A percentile compares a stretch with the other conserved stretches of the same genome.
phyloP scores from a whole-genome alignment of 345 rosid species.

The Triadica sebifera region DNA sequence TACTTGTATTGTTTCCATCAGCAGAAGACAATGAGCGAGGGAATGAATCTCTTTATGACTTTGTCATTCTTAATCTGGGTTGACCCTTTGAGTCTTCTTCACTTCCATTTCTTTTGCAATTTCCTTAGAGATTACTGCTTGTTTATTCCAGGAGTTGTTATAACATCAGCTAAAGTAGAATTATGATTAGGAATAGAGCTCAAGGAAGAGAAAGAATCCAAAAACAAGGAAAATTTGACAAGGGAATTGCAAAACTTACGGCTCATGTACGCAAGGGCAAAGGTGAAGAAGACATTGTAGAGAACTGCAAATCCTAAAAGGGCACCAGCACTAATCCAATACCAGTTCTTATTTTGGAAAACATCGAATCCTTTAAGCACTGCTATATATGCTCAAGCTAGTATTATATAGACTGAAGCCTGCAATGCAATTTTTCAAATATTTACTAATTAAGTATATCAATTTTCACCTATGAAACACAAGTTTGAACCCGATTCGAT shows the following conservation, averaged over 20 bases:
- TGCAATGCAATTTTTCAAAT: slow-evolving; percentile 6
- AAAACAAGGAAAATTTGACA: too few species aligned
- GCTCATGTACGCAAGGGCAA: slow-evolving; percentile 58
- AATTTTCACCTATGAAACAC: background rate
- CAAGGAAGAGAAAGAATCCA: background rate
- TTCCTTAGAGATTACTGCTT: slow-evolving; percentile 62
- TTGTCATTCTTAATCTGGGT: slow-evolving; percentile 27
- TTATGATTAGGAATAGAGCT: slow-evolving; percentile 7
- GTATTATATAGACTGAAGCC: background rate
- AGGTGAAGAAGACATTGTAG: slow-evolving; percentile 70
- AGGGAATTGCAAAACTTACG: too few species aligned
- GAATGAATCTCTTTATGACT: slow-evolving; percentile 27
- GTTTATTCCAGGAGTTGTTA: slow-evolving; percentile 64
- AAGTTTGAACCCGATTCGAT: background rate
- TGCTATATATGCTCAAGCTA: background rate
- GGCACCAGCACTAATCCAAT: slow-evolving; percentile 72
- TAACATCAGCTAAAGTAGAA: background rate
- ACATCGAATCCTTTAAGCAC: slow-evolving; percentile 2
- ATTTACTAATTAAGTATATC: background rate
- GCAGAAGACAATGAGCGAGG: slow-evolving; percentile 36
- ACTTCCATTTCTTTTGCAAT: slow-evolving; percentile 35
- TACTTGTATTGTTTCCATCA: slow-evolving; percentile 51
- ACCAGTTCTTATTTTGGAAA: slow-evolving; percentile 51
- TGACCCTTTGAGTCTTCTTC: slow-evolving; percentile 30
- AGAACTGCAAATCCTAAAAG: slow-evolving; percentile 62